phyloP scores from a whole-genome alignment of 495 filamentous ascomycete species.

The Annulohypoxylon moriforme region DNA sequence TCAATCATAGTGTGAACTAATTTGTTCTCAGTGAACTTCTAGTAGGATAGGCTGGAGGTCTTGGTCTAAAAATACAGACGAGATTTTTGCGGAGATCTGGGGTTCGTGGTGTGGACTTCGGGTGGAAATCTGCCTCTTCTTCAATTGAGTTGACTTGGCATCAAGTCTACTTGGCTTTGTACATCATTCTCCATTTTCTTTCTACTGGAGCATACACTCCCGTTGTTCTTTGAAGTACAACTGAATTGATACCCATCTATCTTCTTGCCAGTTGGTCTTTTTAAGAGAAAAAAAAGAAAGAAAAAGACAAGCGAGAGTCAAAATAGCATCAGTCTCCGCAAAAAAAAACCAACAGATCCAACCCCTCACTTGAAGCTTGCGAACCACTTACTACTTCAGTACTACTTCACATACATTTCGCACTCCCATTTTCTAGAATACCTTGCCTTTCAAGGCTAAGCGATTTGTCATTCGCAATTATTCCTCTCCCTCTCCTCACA shows the following conservation, averaged over 20 bases:
- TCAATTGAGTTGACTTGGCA: conserved; percentile 46
- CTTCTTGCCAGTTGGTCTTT: conserved; percentile 52
- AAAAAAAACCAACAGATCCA: conserved; percentile 47
- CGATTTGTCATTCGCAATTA: conserved; percentile 10
- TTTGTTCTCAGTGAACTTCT: conserved; percentile 36
- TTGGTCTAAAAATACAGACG: conserved; percentile 45
- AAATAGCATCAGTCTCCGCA: conserved; percentile 41
- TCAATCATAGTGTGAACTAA: conserved; percentile 33
- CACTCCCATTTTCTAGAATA: conserved; percentile 51
- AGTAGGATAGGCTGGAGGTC: conserved; percentile 48
- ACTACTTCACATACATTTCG: conserved; percentile 36
- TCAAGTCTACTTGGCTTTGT: conserved; percentile 54
- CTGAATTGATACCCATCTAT: conserved; percentile 68
- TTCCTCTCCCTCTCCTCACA: conserved; percentile 1
- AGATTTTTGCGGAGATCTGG: conserved; percentile 44
- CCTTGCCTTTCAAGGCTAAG: conserved; percentile 15
- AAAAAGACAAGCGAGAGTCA: conserved; percentile 50
- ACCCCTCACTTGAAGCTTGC: conserved; percentile 39
- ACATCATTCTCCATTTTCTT: conserved; percentile 54
- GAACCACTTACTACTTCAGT: conserved; percentile 29
- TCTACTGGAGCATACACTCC: conserved; percentile 47
- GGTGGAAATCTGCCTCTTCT: conserved; percentile 44
- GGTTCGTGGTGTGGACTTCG: conserved; percentile 45
- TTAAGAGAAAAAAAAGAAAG: conserved; percentile 56
- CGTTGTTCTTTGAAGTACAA: conserved; percentile 64